Conservation (phyloP, 805 yeast species). For the Lachancea waltii region DNA sequence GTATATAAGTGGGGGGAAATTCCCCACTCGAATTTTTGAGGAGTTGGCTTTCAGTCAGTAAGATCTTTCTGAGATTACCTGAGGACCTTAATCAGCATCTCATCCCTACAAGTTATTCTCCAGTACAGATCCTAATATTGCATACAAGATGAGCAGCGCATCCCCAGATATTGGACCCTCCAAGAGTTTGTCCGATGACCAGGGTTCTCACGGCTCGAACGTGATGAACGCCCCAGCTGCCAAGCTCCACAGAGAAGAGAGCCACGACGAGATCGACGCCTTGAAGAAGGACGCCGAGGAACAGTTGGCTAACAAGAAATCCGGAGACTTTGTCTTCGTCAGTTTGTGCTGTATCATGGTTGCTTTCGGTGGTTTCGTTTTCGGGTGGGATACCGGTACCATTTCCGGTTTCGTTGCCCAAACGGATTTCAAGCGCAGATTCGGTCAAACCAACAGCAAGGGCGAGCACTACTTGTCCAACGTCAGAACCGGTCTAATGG, state of each 20-base stretch:
- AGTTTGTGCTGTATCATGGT: slow-evolving; percentile 23
- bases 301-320: slow-evolving; percentile 15
- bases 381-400: slow-evolving; percentile 78
- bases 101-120: not conserved
- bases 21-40: slow-evolving; percentile 4
- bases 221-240: slow-evolving; percentile 18
- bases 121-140: not conserved
- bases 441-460: slow-evolving; percentile 41
- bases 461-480: slow-evolving; percentile 45
- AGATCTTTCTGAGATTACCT: not conserved
- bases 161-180: slow-evolving; percentile 11
- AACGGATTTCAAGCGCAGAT: slow-evolving; percentile 48
- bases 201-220: slow-evolving; percentile 14
- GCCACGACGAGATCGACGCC: slow-evolving; percentile 17
- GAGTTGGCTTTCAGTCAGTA: not conserved
- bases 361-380: slow-evolving; percentile 44
- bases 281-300: slow-evolving; percentile 18
- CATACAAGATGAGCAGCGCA: slow-evolving; percentile 6
- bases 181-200: slow-evolving; percentile 10
- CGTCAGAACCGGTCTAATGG: slow-evolving; percentile 50
- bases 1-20: slow-evolving; percentile 9
- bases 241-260: slow-evolving; percentile 11
- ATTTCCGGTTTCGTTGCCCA: slow-evolving; percentile 62
- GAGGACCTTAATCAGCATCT: not conserved
- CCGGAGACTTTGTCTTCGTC: slow-evolving; percentile 17